Conservation (phyloP, 495 filamentous ascomycete species). For the Penicillium paxilli region DNA sequence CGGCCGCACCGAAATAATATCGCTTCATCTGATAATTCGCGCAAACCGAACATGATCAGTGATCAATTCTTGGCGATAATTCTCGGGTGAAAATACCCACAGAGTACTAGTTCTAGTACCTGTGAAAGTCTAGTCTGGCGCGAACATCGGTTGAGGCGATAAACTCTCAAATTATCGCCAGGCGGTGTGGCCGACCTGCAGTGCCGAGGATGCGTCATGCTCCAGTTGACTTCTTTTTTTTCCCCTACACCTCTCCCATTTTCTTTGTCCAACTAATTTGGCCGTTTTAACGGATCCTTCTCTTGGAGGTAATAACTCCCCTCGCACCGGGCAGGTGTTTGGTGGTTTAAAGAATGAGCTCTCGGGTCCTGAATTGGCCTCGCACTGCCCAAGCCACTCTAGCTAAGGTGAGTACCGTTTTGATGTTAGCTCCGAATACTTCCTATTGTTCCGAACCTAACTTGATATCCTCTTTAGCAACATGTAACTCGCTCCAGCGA, state of each 20-base stretch:
- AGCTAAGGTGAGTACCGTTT: slow-evolving; percentile 28
- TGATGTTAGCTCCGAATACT: background rate
- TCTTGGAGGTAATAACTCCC: slow-evolving; percentile 1
- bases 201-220: slow-evolving; percentile 30
- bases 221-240: slow-evolving; percentile 11
- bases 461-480: slow-evolving; percentile 15
- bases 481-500: slow-evolving; percentile 21
- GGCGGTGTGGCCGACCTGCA: slow-evolving; percentile 27
- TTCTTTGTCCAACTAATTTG: background rate
- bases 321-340: background rate
- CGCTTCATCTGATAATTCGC: background rate
- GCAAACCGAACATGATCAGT: background rate
- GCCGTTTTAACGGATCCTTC: background rate
- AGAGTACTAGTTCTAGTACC: too few species aligned
- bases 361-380: slow-evolving; percentile 34
- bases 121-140: too few species aligned
- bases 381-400: slow-evolving; percentile 34
- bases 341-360: slow-evolving; percentile 28
- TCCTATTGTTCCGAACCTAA: slow-evolving; percentile 9
- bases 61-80: background rate
- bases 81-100: background rate
- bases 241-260: background rate
- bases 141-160: too few species aligned
- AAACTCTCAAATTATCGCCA: too few species aligned
- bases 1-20: background rate